These are phyloP conservation scores for Moesziomyces sp. DNA, from an alignment of 1,284 basidiomycete genomes.

Conservation along the genomic window DNA sequence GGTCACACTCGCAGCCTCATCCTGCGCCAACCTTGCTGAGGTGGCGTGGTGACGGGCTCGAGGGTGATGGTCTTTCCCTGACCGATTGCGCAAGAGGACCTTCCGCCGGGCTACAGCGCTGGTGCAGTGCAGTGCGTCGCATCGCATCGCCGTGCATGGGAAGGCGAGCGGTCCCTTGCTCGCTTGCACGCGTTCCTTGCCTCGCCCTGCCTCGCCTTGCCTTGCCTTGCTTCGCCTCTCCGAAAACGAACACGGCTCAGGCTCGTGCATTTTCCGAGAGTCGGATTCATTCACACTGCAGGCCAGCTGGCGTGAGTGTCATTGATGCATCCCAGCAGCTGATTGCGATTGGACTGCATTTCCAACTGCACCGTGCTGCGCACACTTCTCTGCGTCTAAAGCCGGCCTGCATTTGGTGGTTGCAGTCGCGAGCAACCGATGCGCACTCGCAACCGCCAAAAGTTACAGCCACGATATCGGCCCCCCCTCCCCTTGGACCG, in stretches of 20 bases:
- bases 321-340: not conserved
- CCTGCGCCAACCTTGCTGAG: too few relatives aligned
- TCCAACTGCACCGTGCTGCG: not conserved
- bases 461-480: not conserved
- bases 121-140: constrained; percentile 17
- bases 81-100: constrained; percentile 2
- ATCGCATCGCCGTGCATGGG: constrained; percentile 3
- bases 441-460: not conserved
- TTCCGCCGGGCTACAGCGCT: constrained; percentile 16
- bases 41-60: not conserved
- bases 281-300: too few relatives aligned
- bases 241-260: too few relatives aligned
- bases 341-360: not conserved
- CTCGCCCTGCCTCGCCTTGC: not conserved
- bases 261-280: too few relatives aligned
- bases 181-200: not conserved
- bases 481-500: too few relatives aligned
- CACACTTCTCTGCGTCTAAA: not conserved
- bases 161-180: not conserved
- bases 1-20: too few relatives aligned
- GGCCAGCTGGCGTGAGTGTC: not conserved
- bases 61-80: not conserved
- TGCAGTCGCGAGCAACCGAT: not conserved
- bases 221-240: too few relatives aligned
- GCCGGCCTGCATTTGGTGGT: not conserved